Conservation (phyloP, 1,284 basidiomycete genomes). For the Apiotrichum akiyoshidainum region DNA sequence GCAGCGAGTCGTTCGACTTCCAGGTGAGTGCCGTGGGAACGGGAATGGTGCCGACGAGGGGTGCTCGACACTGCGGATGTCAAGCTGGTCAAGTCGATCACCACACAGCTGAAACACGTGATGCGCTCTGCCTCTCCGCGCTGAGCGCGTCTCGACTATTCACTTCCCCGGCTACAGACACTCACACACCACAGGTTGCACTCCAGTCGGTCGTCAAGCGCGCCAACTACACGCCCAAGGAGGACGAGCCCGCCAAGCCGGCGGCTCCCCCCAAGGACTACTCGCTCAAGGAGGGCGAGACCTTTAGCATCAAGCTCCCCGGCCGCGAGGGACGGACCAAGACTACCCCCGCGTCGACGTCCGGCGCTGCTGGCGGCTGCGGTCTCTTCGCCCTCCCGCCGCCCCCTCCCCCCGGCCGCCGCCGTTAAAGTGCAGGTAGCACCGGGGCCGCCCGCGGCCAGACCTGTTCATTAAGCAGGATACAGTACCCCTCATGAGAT, state of each 20-base stretch:
- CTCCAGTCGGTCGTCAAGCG: slow-evolving; percentile 94
- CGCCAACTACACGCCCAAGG: slow-evolving; percentile 28
- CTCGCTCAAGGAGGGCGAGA: slow-evolving; percentile 92
- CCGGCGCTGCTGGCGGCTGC: slow-evolving; percentile 17
- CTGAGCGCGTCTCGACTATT: no score
- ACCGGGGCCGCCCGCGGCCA: neutral
- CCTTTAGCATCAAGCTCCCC: slow-evolving; percentile 86
- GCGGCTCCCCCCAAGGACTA: slow-evolving; percentile 88
- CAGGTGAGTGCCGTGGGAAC: slow-evolving; percentile 30
- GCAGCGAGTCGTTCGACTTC: slow-evolving; percentile 90
- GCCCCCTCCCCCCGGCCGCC: slow-evolving; percentile 42
- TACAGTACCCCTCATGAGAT: slow-evolving; percentile 3
- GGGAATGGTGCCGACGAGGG: neutral
- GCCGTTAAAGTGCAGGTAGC: neutral
- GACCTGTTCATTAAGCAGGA: neutral
- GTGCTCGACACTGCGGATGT: neutral
- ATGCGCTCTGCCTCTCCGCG: no score
- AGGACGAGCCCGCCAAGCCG: slow-evolving; percentile 51
- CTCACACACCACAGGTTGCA: slow-evolving; percentile 59
- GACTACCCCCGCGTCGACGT: slow-evolving; percentile 5
- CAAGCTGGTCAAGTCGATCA: no score
- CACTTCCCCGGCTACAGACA: no score
- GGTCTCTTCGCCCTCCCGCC: slow-evolving; percentile 43
- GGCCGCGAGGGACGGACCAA: slow-evolving; percentile 53
- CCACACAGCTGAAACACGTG: no score